phyloP scores from a whole-genome alignment of 139 green algal genomes.

The Asterochloris sp. region DNA sequence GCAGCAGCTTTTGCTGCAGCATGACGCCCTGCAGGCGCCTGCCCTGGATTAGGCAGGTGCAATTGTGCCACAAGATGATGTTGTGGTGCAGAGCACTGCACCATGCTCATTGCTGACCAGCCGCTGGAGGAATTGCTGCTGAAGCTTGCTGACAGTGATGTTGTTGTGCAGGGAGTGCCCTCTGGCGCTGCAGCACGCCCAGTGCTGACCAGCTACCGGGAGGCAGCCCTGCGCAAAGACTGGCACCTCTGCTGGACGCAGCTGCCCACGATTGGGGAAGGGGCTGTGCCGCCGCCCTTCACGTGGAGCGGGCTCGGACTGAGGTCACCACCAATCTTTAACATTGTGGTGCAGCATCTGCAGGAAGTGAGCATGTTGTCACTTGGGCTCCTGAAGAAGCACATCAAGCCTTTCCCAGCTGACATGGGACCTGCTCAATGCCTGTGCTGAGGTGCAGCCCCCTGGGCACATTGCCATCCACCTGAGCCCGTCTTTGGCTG shows the following conservation, averaged over 20 bases:
- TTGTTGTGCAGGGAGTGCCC: slow-evolving; percentile 2
- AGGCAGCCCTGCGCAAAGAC: slow-evolving; percentile 36
- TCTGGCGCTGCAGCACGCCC: neutral
- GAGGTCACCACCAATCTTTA: slow-evolving; percentile 34
- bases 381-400: neutral
- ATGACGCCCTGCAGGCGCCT: no score
- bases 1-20: no score
- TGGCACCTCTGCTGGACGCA: slow-evolving; percentile 60
- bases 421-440: no score
- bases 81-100: no score
- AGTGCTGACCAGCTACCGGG: slow-evolving; percentile 27
- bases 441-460: no score
- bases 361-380: slow-evolving; percentile 19
- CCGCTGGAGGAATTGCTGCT: neutral
- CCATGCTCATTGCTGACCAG: no score
- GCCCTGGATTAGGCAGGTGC: no score
- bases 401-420: no score
- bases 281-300: slow-evolving; percentile 22
- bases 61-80: no score
- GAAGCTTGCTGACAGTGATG: neutral
- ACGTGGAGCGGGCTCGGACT: slow-evolving; percentile 38
- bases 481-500: no score
- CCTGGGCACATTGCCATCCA: no score
- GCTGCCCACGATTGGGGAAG: slow-evolving; percentile 35
- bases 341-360: slow-evolving; percentile 45